Conservation (phyloP, 441 rosid genomes). For the Gossypium gossypioides region DNA sequence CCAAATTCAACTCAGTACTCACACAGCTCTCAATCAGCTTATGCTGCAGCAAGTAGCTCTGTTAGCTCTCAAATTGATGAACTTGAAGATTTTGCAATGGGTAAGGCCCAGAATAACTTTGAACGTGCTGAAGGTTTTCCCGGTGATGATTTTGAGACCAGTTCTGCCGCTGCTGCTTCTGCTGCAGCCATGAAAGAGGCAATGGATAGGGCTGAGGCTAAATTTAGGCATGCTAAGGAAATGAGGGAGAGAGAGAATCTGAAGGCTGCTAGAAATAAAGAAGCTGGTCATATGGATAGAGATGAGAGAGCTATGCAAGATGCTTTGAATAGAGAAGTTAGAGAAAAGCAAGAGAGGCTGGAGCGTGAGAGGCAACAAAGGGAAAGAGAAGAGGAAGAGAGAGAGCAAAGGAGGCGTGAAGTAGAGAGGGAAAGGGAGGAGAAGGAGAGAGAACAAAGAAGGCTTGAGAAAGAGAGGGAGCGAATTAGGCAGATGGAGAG, state of each 20-base stretch:
- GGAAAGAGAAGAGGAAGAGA: conserved; percentile 52
- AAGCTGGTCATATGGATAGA: conserved; percentile 39
- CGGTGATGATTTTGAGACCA: conserved; percentile 44
- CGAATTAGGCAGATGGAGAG: conserved; percentile 30
- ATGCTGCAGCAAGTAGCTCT: conserved; percentile 30
- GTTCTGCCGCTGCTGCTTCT: conserved; percentile 58
- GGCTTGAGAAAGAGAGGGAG: conserved; percentile 49
- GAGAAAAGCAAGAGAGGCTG: conserved; percentile 57
- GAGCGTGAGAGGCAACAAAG: conserved; percentile 32
- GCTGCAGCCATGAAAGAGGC: conserved; percentile 93
- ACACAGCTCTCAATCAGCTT: conserved; percentile 32
- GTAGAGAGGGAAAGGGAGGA: conserved; percentile 48
- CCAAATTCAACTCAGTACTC: conserved; percentile 38
- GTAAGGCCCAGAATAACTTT: conserved; percentile 31
- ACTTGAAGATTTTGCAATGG: conserved; percentile 52
- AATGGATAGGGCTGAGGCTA: conserved; percentile 91
- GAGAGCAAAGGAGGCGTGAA: conserved; percentile 31
- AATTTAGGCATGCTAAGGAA: conserved; percentile 72
- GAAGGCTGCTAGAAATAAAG: conserved; percentile 67
- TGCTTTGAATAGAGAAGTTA: conserved; percentile 47
- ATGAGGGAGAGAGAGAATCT: conserved; percentile 68
- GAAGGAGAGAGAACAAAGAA: conserved; percentile 53
- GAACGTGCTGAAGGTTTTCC: conserved; percentile 37
- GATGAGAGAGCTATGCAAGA: conserved; percentile 37
- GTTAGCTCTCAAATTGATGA: conserved; percentile 52